These are phyloP conservation scores for Barnettozyma californica DNA, from an alignment of 805 yeast genomes.

Conservation along the genomic window DNA sequence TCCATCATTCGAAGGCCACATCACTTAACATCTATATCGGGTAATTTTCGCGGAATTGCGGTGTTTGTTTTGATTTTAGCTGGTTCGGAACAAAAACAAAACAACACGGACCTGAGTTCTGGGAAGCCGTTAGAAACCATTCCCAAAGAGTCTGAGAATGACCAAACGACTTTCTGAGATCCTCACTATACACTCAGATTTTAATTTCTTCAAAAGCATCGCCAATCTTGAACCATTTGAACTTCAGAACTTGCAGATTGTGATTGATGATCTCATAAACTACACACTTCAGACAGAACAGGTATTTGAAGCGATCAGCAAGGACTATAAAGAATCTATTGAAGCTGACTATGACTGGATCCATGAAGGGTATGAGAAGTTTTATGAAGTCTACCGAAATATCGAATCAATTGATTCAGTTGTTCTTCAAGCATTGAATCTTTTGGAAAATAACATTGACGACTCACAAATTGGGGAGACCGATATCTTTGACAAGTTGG, in stretches of 20 bases:
- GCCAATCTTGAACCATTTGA: slow-evolving; percentile 24
- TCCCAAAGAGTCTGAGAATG: not conserved
- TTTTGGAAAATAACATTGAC: slow-evolving; percentile 28
- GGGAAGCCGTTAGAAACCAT: not conserved
- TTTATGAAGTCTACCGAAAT: slow-evolving; percentile 28
- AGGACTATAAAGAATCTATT: not conserved
- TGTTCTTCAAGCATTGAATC: slow-evolving; percentile 30
- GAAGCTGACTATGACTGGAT: slow-evolving; percentile 27
- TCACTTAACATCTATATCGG: not conserved
- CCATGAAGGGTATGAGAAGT: slow-evolving; percentile 28
- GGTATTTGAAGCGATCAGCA: slow-evolving; percentile 9
- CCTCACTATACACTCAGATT: slow-evolving; percentile 18
- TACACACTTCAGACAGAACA: slow-evolving; percentile 18
- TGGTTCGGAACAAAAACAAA: not conserved
- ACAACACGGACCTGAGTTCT: not conserved
- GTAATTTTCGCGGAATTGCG: not conserved
- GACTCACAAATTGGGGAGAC: slow-evolving; percentile 24
- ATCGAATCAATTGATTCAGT: slow-evolving; percentile 31
- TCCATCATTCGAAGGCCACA: no score
- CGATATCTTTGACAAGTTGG: slow-evolving; percentile 27
- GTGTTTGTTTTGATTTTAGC: not conserved
- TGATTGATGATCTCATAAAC: slow-evolving; percentile 19
- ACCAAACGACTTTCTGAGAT: slow-evolving; percentile 21
- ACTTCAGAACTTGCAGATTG: slow-evolving; percentile 13
- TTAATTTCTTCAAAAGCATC: slow-evolving; percentile 23